Base-by-base conservation (phyloP, 1,284 basidiomycete species). In the Quambalaria eucalypti region DNA sequence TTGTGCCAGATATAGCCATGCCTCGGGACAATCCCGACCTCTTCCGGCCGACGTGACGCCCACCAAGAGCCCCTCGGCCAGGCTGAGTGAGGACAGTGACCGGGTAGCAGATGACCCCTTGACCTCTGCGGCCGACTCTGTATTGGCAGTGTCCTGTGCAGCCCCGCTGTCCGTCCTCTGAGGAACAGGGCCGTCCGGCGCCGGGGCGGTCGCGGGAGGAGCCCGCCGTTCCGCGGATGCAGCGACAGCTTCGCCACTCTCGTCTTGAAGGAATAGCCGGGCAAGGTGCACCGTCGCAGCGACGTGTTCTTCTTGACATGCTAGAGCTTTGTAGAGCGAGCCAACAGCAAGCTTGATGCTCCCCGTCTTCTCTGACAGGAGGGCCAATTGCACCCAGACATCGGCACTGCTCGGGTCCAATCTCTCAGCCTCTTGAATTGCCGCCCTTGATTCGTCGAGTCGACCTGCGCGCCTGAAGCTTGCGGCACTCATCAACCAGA, bases 351-450 rank as follows among this genome's bases (percentile, higher is more conserved):
- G 52, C 29, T 39, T 56, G 6, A 10, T n/a, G 4, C 50, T 46
- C 38, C 48, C 46, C 31, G 28, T n/a, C 28, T 49, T 47, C 16
- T 65, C 53, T 38, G 66, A 67, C 29, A 44, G 51, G 10, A 67
- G 62, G 50, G 66, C 68, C 12, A 69, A 66, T 81, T 93, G 92
- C 7, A 93, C 87, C 91, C 92, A 97, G 12, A 97, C 89, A 30
- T 84, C 85, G 0, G 90, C 84, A 73, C 91, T 89, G 33, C 83
- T 82, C 59, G 89, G 86, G 73, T 93, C 88, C 60, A 85, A 81
- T 4, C 86, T 84, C 75, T 99, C 93, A 0, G 93, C 95, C 77
- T 99, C 93, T 71, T 92, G 88, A 49, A 97, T 90, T 2, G 93
- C 87, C 8, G 85, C 90, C 55, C 85, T 84, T 2, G 88, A 85